Evolutionary conservation across 192 early-diverging fungal genomes (phyloP), one percentile per base, ranked within the genome.

Genomic region (Podila horticola): DNA sequence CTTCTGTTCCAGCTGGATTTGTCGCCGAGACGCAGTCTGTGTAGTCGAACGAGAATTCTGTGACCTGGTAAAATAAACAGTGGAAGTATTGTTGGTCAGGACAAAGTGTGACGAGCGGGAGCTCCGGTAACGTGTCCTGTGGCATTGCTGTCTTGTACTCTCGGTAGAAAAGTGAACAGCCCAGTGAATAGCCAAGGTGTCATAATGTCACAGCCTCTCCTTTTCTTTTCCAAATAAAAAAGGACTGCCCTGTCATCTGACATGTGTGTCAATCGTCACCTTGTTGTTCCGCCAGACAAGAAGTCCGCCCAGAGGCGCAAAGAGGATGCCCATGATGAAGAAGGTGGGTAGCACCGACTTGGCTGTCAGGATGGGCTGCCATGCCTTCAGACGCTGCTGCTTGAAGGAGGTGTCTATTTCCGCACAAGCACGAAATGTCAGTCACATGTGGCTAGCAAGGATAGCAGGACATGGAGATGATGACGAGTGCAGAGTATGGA

Each of bases 341-440:
- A 97, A 97, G 24, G 95, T 93, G 3, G 97, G 97, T 5, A 99
- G 84, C 17, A 97, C 97, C 45, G 93, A 94, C 75, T 96, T 96
- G 67, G 97, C 97, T n/a, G 95, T 99, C 61, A 99, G 86, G 28
- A 99, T 92, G 8, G 97, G 97, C 86, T 99, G 97, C 97, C 97
- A 99, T 13, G 97, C 95, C 67, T 93, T 94, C 69, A 99, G 89
- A 22, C 96, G 93, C 82, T 99, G 97, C 84, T 99, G 97, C 86
- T 95, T 97, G 83, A 98, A 98, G 17, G 95, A 94, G 29, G 95
- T 95, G 86, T 98, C 91, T 92, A 74, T 24, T 24, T 19, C 11
- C 9, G 12, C 1, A 45, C 41, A 45, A 45, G 41, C 13, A 34
- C 28, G 57, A 45, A 31, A 29, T 63, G n/a, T 15, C 36, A 20